A percentile compares a stretch with the other conserved stretches of the same genome.
Conservation (phyloP, 2,329 filamentous ascomycete genomes). For the Nemania sp. region DNA sequence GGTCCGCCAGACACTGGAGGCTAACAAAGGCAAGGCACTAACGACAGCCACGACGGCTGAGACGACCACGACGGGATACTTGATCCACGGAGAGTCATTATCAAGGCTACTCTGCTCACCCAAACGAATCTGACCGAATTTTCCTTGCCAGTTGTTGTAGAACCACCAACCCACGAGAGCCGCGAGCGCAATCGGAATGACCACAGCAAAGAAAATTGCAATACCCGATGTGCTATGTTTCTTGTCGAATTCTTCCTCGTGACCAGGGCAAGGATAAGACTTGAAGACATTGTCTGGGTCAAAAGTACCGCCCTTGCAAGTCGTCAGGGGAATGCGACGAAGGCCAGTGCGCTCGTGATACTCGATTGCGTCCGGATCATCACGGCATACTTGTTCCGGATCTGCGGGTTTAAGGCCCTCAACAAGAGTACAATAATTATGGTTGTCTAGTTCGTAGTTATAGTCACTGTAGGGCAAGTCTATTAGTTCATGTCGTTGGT, state of each 20-base stretch:
- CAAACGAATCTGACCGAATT: constrained; percentile 91
- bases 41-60: constrained; percentile 72
- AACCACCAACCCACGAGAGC: constrained; percentile 83
- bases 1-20: constrained; percentile 78
- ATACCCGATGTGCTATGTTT: constrained; percentile 77
- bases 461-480: constrained; percentile 73
- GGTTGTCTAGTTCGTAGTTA: constrained; percentile 85
- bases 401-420: constrained; percentile 73
- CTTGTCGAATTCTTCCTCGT: constrained; percentile 83
- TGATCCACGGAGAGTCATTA: constrained; percentile 80
- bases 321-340: constrained; percentile 88
- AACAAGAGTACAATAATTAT: constrained; percentile 83
- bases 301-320: constrained; percentile 76
- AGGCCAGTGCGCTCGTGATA: constrained; percentile 91
- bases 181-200: constrained; percentile 79
- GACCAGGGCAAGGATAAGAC: constrained; percentile 76
- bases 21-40: constrained; percentile 76
- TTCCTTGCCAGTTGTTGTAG: constrained; percentile 85
- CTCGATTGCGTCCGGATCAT: constrained; percentile 76
- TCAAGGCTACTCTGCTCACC: constrained; percentile 78
- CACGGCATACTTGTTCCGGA: constrained; percentile 63
- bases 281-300: constrained; percentile 77
- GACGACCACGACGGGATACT: constrained; percentile 81
- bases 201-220: constrained; percentile 86
- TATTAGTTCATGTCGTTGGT: constrained; percentile 46